Conservation (phyloP, 306 rosid genomes). For the Cicer chorassanicum region DNA sequence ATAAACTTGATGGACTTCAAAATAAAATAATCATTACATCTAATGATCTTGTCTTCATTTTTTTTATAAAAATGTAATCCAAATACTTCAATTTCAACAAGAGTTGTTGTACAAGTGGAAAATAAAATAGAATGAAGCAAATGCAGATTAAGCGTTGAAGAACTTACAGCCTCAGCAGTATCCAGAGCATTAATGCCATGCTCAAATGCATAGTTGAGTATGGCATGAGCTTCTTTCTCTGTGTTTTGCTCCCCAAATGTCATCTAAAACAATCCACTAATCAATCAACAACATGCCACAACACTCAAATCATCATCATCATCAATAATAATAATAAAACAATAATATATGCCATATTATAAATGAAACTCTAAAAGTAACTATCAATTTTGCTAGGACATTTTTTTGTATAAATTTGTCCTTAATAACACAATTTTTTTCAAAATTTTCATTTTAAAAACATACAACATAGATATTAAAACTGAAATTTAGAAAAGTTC, state of each 20-base stretch:
- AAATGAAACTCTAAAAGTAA: too few relatives aligned
- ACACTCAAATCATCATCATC: not conserved
- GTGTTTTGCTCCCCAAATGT: constrained; percentile 89
- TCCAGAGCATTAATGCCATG: constrained; percentile 78
- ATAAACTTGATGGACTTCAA: not conserved
- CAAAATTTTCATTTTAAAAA: too few relatives aligned
- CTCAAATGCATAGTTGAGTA: constrained; percentile 71
- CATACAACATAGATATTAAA: too few relatives aligned
- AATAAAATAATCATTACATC: not conserved
- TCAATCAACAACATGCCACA: not conserved
- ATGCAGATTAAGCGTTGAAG: constrained; percentile 31
- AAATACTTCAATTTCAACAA: not conserved
- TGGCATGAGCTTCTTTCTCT: constrained; percentile 84
- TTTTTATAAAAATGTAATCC: not conserved
- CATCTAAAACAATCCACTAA: constrained; percentile 61
- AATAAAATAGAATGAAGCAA: constrained; percentile 28
- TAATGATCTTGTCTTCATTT: not conserved
- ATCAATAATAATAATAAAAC: too few relatives aligned
- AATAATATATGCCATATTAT: too few relatives aligned
- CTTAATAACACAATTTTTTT: too few relatives aligned
- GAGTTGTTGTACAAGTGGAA: not conserved
- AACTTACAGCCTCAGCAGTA: constrained; percentile 78
- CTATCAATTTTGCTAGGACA: too few relatives aligned
- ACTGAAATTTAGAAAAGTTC: too few relatives aligned
- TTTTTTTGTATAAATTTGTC: too few relatives aligned